Percentiles rank a stretch among this genome's conserved stretches.
Conservation (phyloP, 768 basidiomycete genomes). For the Boletus vinaceobasis region DNA sequence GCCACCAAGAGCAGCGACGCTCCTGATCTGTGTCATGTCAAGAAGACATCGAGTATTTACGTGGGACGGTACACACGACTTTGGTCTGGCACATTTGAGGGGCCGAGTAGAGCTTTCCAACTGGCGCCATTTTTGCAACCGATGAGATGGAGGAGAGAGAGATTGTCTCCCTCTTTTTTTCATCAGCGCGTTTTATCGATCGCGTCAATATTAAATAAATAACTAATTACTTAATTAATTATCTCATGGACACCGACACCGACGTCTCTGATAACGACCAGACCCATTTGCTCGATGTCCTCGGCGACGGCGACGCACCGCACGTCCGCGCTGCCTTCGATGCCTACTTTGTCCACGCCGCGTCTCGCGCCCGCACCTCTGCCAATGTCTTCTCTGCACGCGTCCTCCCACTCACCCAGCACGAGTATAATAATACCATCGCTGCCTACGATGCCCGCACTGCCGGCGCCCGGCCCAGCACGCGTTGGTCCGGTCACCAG, state of each 20-base stretch:
- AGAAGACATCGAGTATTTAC: background rate
- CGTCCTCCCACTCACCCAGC: slow-evolving; percentile 64
- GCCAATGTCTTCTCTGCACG: slow-evolving; percentile 74
- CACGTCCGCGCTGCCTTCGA: slow-evolving; percentile 64
- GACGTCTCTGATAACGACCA: slow-evolving; percentile 30
- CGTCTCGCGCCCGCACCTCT: slow-evolving; percentile 68
- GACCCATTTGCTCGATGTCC: slow-evolving; percentile 9
- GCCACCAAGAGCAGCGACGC: slow-evolving; percentile 58
- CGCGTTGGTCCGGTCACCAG: slow-evolving; percentile 19
- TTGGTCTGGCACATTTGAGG: slow-evolving; percentile 39
- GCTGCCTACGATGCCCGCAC: slow-evolving; percentile 20
- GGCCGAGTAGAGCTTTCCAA: slow-evolving; percentile 62
- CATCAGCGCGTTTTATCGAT: slow-evolving; percentile 33
- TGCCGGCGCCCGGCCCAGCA: slow-evolving; percentile 3
- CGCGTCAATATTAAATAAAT: slow-evolving; percentile 9
- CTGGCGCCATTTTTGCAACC: slow-evolving; percentile 46
- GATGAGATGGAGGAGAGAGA: slow-evolving; percentile 22
- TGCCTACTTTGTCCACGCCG: slow-evolving; percentile 71
- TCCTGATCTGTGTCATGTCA: slow-evolving; percentile 40
- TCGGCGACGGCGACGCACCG: slow-evolving; percentile 3
- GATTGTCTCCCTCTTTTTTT: slow-evolving; percentile 12
- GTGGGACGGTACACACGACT: slow-evolving; percentile 36
- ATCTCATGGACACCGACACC: slow-evolving; percentile 28
- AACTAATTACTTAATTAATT: slow-evolving; percentile 15
- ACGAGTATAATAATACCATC: slow-evolving; percentile 50